These are phyloP conservation scores for Sugiyamaella japonica DNA, from an alignment of 1,139 yeast genomes.

Conservation along the genomic window DNA sequence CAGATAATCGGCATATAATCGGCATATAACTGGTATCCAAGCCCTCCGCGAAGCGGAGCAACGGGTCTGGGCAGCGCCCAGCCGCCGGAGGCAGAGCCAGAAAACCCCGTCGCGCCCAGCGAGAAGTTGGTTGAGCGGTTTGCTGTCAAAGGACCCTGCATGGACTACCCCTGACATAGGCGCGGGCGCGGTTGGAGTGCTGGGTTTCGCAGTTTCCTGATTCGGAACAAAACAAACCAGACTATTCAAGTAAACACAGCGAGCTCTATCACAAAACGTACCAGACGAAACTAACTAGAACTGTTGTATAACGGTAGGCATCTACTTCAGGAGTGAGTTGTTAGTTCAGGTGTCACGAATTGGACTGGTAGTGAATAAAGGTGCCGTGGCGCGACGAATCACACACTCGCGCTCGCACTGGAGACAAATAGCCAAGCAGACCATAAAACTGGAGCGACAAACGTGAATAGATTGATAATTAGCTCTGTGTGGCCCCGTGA, in stretches of 20 bases:
- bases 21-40: too few relatives aligned
- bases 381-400: not conserved
- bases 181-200: constrained; percentile 3
- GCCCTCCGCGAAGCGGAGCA: too few relatives aligned
- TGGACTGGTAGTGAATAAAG: not conserved
- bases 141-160: not conserved
- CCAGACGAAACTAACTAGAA: not conserved
- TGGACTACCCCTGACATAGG: not conserved
- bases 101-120: too few relatives aligned
- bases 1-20: too few relatives aligned
- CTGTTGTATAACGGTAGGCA: not conserved
- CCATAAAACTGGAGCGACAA: not conserved
- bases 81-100: too few relatives aligned
- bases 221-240: constrained; percentile 12
- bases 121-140: not conserved
- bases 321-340: not conserved
- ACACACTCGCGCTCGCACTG: not conserved
- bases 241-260: not conserved
- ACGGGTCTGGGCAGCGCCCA: too few relatives aligned
- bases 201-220: not conserved
- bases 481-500: not conserved
- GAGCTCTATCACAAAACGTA: not conserved
- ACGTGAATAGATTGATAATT: not conserved
- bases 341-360: not conserved
- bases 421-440: not conserved